A percentile compares a stretch with the other conserved stretches of the same genome.
Conservation (phyloP, 495 filamentous ascomycete species). For the Ramalina intermedia region DNA sequence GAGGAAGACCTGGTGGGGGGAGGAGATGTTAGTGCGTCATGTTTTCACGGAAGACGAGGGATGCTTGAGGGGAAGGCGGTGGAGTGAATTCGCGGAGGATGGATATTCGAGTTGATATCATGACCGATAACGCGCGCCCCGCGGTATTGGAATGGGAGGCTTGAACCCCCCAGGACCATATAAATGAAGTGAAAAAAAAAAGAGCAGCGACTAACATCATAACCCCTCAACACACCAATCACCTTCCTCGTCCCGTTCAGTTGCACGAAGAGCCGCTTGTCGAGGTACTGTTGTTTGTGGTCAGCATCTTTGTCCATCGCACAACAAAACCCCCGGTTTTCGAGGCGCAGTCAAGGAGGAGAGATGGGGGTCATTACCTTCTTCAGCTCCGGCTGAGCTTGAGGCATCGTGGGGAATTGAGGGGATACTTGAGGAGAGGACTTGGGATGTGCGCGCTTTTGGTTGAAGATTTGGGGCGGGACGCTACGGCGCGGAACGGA, state of each 20-base stretch:
- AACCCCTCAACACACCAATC: conserved; percentile 83
- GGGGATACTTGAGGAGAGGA: neutral
- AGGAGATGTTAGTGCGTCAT: neutral
- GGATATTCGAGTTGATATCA: too few relatives aligned
- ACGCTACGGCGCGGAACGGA: too few relatives aligned
- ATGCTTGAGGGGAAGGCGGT: neutral
- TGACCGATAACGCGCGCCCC: too few relatives aligned
- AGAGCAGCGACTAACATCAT: conserved; percentile 54
- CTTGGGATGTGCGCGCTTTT: neutral
- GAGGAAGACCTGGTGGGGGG: conserved; percentile 64
- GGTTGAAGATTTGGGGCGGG: too few relatives aligned
- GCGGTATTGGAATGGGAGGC: too few relatives aligned
- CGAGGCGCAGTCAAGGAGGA: neutral
- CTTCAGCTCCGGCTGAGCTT: conserved; percentile 97
- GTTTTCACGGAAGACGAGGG: neutral
- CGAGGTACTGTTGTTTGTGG: conserved; percentile 61
- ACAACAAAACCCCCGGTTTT: neutral
- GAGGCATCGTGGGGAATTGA: conserved; percentile 53
- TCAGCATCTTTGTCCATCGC: neutral
- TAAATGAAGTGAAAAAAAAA: neutral
- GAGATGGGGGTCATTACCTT: conserved; percentile 44
- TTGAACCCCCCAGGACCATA: too few relatives aligned
- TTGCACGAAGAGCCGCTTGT: conserved; percentile 96
- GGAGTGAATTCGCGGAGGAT: too few relatives aligned
- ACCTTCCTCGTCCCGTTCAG: conserved; percentile 96